Evolutionary conservation across 2,329 filamentous ascomycete genomes (phyloP).

Genomic region (Beauveria varroae): DNA sequence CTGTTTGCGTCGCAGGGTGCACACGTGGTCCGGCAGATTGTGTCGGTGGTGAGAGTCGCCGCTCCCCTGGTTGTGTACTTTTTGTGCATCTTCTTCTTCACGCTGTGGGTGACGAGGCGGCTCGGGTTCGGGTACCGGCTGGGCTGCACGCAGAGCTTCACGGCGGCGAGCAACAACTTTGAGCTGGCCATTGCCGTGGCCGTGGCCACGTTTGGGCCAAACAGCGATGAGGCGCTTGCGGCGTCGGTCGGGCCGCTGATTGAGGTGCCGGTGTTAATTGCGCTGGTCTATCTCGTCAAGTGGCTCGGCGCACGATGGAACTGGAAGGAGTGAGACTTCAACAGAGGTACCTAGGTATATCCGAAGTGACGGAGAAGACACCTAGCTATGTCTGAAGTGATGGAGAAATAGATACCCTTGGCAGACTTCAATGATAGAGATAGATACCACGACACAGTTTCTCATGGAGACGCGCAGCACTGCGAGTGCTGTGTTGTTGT

Average conservation of each 20-base stretch:
- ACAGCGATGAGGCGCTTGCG: constrained; percentile 66
- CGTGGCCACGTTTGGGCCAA: constrained; percentile 62
- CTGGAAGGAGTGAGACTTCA: constrained; percentile 3
- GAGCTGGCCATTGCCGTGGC: constrained; percentile 72
- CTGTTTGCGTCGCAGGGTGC: constrained; percentile 68
- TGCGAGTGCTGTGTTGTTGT: neutral
- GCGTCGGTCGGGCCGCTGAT: constrained; percentile 70
- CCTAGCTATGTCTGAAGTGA: too few relatives aligned
- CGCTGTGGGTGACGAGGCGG: constrained; percentile 48
- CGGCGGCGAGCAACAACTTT: constrained; percentile 77
- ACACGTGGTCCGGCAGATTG: constrained; percentile 66
- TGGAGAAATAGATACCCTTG: too few relatives aligned
- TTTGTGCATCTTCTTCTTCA: constrained; percentile 57
- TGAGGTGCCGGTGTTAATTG: constrained; percentile 67
- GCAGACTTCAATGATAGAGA: too few relatives aligned
- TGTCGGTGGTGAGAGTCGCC: constrained; percentile 65
- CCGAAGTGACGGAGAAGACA: too few relatives aligned
- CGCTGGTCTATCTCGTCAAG: constrained; percentile 49
- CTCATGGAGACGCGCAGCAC: too few relatives aligned
- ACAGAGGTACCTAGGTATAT: neutral
- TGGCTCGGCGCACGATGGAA: constrained; percentile 7
- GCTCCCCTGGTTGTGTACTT: constrained; percentile 73
- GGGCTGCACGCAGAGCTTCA: constrained; percentile 66
- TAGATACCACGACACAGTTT: too few relatives aligned
- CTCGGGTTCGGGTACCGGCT: constrained; percentile 62